A percentile compares a stretch with the other conserved stretches of the same genome.
Evolutionary conservation across 2,329 filamentous ascomycete species (phyloP).

Genomic region (Pseudonectria buxi): DNA sequence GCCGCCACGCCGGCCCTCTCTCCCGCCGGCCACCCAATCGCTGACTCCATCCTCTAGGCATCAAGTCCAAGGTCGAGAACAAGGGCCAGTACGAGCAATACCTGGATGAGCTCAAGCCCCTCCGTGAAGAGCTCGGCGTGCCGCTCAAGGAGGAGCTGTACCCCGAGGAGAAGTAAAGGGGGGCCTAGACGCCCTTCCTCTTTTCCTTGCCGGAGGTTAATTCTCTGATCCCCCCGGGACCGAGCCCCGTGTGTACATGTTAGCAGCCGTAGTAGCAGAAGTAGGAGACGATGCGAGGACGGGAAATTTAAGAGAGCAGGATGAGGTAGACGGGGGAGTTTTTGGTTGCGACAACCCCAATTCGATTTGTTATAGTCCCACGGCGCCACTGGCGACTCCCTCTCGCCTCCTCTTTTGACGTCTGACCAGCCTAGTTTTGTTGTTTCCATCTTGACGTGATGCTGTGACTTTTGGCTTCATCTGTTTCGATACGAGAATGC

Average conservation of each 20-base stretch:
- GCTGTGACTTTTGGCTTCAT: too few species aligned
- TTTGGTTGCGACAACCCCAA: constrained; percentile 24
- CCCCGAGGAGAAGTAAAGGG: constrained; percentile 52
- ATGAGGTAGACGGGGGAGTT: constrained; percentile 21
- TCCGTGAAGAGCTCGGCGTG: constrained; percentile 91
- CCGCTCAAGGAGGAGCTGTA: constrained; percentile 89
- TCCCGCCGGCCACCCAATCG: constrained; percentile 6
- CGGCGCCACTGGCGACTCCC: constrained; percentile 16
- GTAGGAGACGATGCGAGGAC: constrained; percentile 17
- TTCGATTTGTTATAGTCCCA: constrained; percentile 27
- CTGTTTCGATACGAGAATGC: too few species aligned
- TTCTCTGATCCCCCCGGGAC: constrained; percentile 12
- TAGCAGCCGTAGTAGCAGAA: constrained; percentile 14
- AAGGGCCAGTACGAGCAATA: constrained; percentile 95
- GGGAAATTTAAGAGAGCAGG: constrained; percentile 19
- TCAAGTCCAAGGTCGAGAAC: constrained; percentile 99
- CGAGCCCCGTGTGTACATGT: constrained; percentile 31
- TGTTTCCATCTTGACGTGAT: too few species aligned
- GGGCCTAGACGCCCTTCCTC: constrained; percentile 7
- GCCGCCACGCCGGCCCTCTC: constrained; percentile 5
- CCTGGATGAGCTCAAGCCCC: constrained; percentile 82
- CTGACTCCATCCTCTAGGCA: constrained; percentile 50
- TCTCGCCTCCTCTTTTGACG: constrained; percentile 13
- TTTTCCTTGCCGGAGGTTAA: constrained; percentile 9
- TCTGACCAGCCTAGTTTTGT: constrained; percentile 11